phyloP scores from a whole-genome alignment of 2,329 filamentous ascomycete genomes.

The Diplodia corticola region DNA sequence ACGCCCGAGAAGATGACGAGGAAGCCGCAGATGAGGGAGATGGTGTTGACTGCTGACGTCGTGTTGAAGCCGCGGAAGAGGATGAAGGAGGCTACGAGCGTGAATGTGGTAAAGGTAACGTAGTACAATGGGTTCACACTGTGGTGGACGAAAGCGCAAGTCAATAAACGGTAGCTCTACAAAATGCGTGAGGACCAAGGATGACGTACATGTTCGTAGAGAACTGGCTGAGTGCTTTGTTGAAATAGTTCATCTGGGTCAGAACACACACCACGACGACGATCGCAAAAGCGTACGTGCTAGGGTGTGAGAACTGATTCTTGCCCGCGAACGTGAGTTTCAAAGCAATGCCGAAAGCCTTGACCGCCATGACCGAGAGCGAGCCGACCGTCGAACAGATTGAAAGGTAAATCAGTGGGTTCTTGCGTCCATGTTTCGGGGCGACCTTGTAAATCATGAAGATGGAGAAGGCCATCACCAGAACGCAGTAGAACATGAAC shows the following conservation, averaged over 20 bases:
- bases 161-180: background rate
- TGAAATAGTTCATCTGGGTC: constrained; percentile 99
- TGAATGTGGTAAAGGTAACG: constrained; percentile 94
- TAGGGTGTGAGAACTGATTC: constrained; percentile 93
- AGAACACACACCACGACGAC: constrained; percentile 90
- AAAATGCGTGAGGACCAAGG: background rate
- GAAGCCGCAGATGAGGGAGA: constrained; percentile 90
- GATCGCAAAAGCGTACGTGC: constrained; percentile 96
- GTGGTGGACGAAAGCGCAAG: constrained; percentile 20
- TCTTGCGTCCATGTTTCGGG: constrained; percentile 87
- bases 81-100: constrained; percentile 91
- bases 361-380: constrained; percentile 98
- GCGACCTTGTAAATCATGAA: constrained; percentile 97
- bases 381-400: constrained; percentile 98
- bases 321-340: constrained; percentile 91
- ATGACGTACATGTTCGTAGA: constrained; percentile 85
- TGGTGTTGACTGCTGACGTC: constrained; percentile 83
- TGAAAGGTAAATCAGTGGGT: constrained; percentile 92
- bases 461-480: constrained; percentile 78
- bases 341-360: constrained; percentile 95
- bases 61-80: constrained; percentile 97
- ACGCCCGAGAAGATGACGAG: constrained; percentile 93
- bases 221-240: constrained; percentile 96
- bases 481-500: constrained; percentile 81
- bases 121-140: constrained; percentile 97